Base-by-base conservation (phyloP, 805 yeast species). In the Starmerella scarabaei region DNA sequence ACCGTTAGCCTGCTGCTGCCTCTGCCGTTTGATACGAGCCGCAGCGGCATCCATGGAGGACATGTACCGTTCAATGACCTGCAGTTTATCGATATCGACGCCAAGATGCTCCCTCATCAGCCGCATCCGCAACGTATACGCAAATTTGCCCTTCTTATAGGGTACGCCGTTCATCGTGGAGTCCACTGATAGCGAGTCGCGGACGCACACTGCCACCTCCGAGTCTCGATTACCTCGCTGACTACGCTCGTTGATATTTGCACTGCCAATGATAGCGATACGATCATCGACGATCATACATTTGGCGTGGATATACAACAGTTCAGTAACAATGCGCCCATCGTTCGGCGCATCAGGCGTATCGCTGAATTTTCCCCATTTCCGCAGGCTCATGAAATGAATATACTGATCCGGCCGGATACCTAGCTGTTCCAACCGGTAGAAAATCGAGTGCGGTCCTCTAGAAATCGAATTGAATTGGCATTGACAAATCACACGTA, bases 101-200 rank as follows among this genome's bases (percentile, higher is more conserved):
- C 98, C 99, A 20, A 91, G 57, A 61, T 91, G 99, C 56, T 91
- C 99, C 48, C 98, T 72, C 98, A 91, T 91, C 37, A 93, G 67
- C 46, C 96, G 70, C 65, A 85, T 73, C 53, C 99, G 71, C 44
- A 91, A 63, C 2, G 91, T 77, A 57, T 84, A 93, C 0, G 97
- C 84, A 65, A 88, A 91, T 50, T 75, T 76, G 3, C 84, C 88
- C 2, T 88, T 98, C 45, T 68, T 61, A 58, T 74, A 88, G 0
- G 82, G 80, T 52, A 74, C 63, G 2, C 93, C 96, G 45, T 76
- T 78, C 96, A 91, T 85, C 11, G 59, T 60, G 3, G 77, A 69
- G 14, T 77, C 69, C 0, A 54, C 42, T 3, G 40, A 45, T 35
- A 63, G 60, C 8, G 79, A 74, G 54, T 91, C 99, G 48, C 96